A percentile compares a stretch with the other conserved stretches of the same genome.
Evolutionary conservation across 2,329 filamentous ascomycete species (phyloP).

Genomic region (Xylariaceae sp.): DNA sequence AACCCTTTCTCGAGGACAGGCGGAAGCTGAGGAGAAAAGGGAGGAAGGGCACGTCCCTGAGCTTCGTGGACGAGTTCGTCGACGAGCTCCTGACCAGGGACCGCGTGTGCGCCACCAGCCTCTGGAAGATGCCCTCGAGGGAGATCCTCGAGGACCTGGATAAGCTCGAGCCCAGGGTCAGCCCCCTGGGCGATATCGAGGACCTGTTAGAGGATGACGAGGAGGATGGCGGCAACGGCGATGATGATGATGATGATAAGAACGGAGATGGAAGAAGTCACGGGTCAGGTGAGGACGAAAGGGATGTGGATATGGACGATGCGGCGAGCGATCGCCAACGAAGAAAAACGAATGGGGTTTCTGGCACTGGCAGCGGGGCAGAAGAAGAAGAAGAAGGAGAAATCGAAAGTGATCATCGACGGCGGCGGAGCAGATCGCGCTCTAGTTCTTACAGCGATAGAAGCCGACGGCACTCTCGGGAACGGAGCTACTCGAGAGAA

Average conservation of each 20-base stretch:
- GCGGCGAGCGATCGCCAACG: too few species aligned
- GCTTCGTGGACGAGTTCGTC: slow-evolving; percentile 85
- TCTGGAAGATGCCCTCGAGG: slow-evolving; percentile 85
- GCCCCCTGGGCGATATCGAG: slow-evolving; percentile 75
- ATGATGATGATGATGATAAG: slow-evolving; percentile 10
- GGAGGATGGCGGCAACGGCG: slow-evolving; percentile 32
- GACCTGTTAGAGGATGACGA: slow-evolving; percentile 60
- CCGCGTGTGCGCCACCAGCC: slow-evolving; percentile 80
- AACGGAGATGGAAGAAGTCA: too few species aligned
- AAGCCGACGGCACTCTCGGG: slow-evolving; percentile 16
- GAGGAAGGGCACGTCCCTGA: slow-evolving; percentile 68
- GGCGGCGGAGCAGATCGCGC: slow-evolving; percentile 3
- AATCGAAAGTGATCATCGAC: slow-evolving; percentile 3
- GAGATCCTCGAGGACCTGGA: slow-evolving; percentile 85
- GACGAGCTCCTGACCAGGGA: slow-evolving; percentile 88
- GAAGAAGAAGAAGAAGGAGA: slow-evolving; percentile 15
- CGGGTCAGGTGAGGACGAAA: slow-evolving; percentile 16
- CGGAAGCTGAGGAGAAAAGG: slow-evolving; percentile 77
- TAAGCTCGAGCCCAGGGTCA: slow-evolving; percentile 76
- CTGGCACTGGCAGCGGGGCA: slow-evolving; percentile 5
- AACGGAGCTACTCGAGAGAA: slow-evolving; percentile 27
- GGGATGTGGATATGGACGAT: slow-evolving; percentile 9
- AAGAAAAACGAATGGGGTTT: too few species aligned
- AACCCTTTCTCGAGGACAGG: slow-evolving; percentile 75
- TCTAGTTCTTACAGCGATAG: slow-evolving; percentile 12